phyloP scores from a whole-genome alignment of 148 eudicot genomes.

The Fagopyrum tataricum region DNA sequence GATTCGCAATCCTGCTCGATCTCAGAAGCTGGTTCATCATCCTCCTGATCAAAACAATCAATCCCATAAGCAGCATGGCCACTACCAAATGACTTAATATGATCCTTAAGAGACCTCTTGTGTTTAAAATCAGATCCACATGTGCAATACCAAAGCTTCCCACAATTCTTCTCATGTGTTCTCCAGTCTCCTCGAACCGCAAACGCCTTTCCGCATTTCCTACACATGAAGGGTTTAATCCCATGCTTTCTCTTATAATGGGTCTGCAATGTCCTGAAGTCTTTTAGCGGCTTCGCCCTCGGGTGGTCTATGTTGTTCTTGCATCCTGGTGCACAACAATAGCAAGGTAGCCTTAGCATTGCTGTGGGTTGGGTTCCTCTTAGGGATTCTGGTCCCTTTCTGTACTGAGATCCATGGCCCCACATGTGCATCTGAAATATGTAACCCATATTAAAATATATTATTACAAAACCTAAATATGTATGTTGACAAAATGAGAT shows the following conservation, averaged over 20 bases:
- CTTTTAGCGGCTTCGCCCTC: slow-evolving; percentile 68
- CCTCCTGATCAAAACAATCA: slow-evolving; percentile 57
- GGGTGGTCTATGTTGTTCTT: slow-evolving; percentile 81
- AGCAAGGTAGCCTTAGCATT: slow-evolving; percentile 78
- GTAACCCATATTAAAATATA: not conserved
- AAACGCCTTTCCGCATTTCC: slow-evolving; percentile 72
- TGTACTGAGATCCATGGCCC: slow-evolving; percentile 90
- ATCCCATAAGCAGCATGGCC: slow-evolving; percentile 67
- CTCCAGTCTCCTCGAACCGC: slow-evolving; percentile 84
- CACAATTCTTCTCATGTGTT: slow-evolving; percentile 80
- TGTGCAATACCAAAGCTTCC: slow-evolving; percentile 72
- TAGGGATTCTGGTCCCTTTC: slow-evolving; percentile 71
- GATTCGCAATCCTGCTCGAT: slow-evolving; percentile 62
- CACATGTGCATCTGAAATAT: slow-evolving; percentile 76
- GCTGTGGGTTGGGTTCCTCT: slow-evolving; percentile 80
- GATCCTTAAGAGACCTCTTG: slow-evolving; percentile 76
- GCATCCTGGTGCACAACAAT: slow-evolving; percentile 71
- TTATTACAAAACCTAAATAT: no score
- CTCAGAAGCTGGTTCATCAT: slow-evolving; percentile 66
- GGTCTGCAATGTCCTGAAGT: slow-evolving; percentile 74
- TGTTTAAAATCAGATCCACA: slow-evolving; percentile 85
- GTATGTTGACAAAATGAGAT: no score
- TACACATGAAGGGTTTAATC: slow-evolving; percentile 63
- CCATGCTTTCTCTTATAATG: slow-evolving; percentile 85
- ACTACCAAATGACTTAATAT: slow-evolving; percentile 62